A percentile compares a stretch with the other conserved stretches of the same genome.
Evolutionary conservation across 441 rosid species (phyloP).

Genomic region (Capsella rubella): DNA sequence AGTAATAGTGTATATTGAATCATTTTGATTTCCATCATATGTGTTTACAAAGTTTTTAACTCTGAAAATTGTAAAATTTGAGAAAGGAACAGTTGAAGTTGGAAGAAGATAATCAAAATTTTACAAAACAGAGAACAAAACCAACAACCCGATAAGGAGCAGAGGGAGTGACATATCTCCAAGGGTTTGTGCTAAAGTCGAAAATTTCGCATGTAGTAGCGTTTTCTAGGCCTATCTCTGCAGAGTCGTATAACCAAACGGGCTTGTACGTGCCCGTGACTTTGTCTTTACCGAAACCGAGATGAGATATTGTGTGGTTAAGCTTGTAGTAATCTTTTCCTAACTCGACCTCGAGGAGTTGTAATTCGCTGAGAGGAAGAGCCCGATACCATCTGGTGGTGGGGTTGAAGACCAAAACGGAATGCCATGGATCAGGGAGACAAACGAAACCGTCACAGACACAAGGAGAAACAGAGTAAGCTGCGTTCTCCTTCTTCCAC

Average conservation of each 20-base stretch:
- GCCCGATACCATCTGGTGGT: conserved; percentile 12
- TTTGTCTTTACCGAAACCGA: not conserved
- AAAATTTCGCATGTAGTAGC: not conserved
- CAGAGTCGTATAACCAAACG: not conserved
- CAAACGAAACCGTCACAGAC: conserved; percentile 30
- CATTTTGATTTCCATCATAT: too few relatives aligned
- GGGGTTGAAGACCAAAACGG: not conserved
- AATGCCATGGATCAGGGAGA: fast-evolving
- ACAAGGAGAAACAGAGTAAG: not conserved
- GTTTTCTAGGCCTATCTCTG: not conserved
- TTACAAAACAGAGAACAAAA: not conserved
- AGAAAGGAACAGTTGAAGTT: too few relatives aligned
- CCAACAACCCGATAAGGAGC: not conserved
- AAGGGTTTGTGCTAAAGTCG: not conserved
- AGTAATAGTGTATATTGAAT: not conserved
- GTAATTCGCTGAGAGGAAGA: not conserved
- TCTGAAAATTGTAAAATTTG: too few relatives aligned
- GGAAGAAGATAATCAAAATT: too few relatives aligned
- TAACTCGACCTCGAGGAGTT: not conserved
- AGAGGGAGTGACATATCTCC: not conserved
- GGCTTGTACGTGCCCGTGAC: not conserved
- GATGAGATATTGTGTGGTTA: not conserved
- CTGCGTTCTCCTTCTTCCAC: not conserved
- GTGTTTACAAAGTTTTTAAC: too few relatives aligned
- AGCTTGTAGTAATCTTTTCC: not conserved